These are phyloP conservation scores for Saccharum hybrid DNA, from an alignment of 202 grass and related monocot species.

Conservation along the genomic window DNA sequence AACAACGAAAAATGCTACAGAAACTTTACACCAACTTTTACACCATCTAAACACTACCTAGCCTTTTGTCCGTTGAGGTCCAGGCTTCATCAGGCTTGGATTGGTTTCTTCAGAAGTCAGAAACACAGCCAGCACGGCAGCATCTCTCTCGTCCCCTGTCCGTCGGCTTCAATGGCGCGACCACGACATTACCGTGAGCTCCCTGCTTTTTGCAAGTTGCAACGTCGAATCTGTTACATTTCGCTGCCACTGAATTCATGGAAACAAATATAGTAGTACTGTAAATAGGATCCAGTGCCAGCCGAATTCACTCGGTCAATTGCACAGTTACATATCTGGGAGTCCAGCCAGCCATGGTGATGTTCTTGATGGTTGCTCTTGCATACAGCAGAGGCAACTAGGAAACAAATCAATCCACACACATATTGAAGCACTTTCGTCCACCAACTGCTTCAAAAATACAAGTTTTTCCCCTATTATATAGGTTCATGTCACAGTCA, in stretches of 20 bases:
- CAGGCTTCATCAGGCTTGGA: background rate
- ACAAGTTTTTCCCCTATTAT: no score
- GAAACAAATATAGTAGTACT: no score
- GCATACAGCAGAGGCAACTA: background rate
- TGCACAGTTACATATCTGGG: no score
- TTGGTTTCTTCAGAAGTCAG: background rate
- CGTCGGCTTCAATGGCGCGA: background rate
- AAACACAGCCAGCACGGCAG: background rate
- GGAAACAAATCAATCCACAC: no score
- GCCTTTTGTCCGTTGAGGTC: background rate
- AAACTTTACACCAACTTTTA: no score
- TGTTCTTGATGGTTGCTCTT: background rate
- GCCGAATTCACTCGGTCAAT: no score
- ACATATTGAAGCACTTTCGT: no score
- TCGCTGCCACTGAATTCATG: background rate
- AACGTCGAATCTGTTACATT: background rate
- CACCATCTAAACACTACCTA: no score
- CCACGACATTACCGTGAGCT: background rate
- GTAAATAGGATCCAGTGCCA: no score
- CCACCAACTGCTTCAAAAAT: no score
- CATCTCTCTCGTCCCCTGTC: background rate
- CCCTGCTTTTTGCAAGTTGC: background rate
- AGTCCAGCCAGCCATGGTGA: background rate
- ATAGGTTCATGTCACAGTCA: no score
- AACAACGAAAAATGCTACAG: no score